Percentiles rank a stretch among this genome's conserved stretches.
These are phyloP conservation scores for Penicillium sp. DNA, from an alignment of 2,329 filamentous ascomycete genomes.

Conservation along the genomic window DNA sequence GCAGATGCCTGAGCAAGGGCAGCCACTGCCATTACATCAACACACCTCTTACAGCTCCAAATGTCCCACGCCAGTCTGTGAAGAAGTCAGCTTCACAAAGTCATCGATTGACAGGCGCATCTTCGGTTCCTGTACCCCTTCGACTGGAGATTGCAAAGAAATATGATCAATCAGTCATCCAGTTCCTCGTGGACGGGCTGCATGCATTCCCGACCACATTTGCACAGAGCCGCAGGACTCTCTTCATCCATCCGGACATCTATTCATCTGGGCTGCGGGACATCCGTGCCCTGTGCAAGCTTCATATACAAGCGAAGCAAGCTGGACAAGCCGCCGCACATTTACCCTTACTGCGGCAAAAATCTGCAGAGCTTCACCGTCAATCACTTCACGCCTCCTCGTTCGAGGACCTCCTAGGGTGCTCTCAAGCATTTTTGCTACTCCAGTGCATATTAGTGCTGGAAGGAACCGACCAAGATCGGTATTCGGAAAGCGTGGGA, in stretches of 20 bases:
- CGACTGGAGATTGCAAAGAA: constrained; percentile 30
- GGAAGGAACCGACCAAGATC: constrained; percentile 6
- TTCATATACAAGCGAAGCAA: constrained; percentile 13
- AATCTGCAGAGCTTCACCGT: constrained; percentile 14
- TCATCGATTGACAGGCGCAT: not conserved
- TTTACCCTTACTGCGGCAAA: constrained; percentile 14
- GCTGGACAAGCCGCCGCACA: constrained; percentile 3
- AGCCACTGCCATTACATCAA: constrained; percentile 32
- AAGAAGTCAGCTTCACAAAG: not conserved
- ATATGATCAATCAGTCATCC: constrained; percentile 22
- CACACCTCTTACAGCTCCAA: constrained; percentile 19
- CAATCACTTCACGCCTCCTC: constrained; percentile 13
- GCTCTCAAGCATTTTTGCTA: constrained; percentile 30
- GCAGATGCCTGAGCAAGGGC: constrained; percentile 25
- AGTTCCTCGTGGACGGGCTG: constrained; percentile 27
- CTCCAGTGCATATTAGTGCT: constrained; percentile 30
- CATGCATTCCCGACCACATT: constrained; percentile 22
- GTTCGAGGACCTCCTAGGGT: constrained; percentile 31
- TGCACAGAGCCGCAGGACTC: constrained; percentile 21
- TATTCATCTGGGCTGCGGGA: too few relatives aligned
- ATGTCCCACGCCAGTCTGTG: not conserved
- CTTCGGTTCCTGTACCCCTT: constrained; percentile 16
- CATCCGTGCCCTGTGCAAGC: too few relatives aligned
- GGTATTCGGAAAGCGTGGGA: constrained; percentile 22
- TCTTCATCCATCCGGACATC: constrained; percentile 32